phyloP scores from a whole-genome alignment of 495 filamentous ascomycete genomes.

The Podospora sp. region DNA sequence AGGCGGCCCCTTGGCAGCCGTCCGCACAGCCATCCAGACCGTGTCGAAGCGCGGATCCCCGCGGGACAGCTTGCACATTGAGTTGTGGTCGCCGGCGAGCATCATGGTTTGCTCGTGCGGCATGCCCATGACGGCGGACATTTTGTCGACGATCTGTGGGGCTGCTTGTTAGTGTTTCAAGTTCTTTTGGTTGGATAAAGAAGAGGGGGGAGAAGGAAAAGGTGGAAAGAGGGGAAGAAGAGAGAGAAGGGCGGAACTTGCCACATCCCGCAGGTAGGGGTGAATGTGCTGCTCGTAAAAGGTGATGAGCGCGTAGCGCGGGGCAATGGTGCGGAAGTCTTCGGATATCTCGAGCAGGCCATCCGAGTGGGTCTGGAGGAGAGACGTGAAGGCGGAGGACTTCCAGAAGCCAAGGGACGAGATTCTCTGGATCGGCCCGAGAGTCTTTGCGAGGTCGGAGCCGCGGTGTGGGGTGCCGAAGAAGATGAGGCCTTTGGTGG shows the following conservation, averaged over 20 bases:
- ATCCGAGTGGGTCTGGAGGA: no score
- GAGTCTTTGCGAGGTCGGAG: background rate
- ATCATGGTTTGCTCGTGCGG: constrained; percentile 23
- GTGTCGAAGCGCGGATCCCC: constrained; percentile 8
- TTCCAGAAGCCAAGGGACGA: no score
- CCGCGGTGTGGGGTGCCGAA: constrained; percentile 3
- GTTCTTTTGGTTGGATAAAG: no score
- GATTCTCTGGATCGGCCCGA: background rate
- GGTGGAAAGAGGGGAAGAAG: background rate
- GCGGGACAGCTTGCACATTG: constrained; percentile 15
- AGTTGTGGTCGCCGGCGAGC: constrained; percentile 22
- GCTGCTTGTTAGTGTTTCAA: no score
- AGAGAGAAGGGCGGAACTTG: constrained; percentile 28
- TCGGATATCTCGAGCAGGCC: constrained; percentile 1
- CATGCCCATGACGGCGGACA: constrained; percentile 19
- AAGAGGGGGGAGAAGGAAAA: background rate
- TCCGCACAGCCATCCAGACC: constrained; percentile 29
- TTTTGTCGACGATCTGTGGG: constrained; percentile 21
- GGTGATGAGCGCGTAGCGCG: background rate
- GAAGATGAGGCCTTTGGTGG: background rate
- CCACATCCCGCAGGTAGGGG: background rate
- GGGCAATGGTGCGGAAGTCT: constrained; percentile 1
- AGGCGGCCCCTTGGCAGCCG: constrained; percentile 20
- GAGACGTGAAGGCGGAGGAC: no score
- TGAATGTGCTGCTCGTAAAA: constrained; percentile 13